phyloP scores from a whole-genome alignment of 2,329 filamentous ascomycete genomes.

The Tolypocladium amazonense region DNA sequence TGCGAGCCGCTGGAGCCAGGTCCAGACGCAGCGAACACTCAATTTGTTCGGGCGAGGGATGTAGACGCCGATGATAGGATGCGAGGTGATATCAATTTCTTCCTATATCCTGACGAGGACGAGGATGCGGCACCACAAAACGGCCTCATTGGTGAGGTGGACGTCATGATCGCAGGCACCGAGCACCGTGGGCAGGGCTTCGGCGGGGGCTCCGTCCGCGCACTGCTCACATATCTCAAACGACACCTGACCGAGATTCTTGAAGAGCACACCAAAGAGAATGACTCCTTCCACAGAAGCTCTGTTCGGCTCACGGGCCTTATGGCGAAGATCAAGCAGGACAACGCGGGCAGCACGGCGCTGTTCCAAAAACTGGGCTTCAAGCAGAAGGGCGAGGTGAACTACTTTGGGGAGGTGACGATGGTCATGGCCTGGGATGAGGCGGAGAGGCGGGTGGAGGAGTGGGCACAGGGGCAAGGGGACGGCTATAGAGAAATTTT shows the following conservation, averaged over 20 bases:
- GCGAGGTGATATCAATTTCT: conserved; percentile 73
- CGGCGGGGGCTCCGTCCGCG: conserved; percentile 53
- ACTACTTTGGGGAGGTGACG: conserved; percentile 51
- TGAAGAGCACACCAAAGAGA: conserved; percentile 24
- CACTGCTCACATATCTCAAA: conserved; percentile 60
- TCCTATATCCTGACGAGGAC: conserved; percentile 53
- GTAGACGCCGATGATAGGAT: conserved; percentile 48
- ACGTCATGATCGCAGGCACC: conserved; percentile 71
- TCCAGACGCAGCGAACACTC: neutral
- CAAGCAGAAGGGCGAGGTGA: conserved; percentile 35
- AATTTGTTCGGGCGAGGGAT: conserved; percentile 20
- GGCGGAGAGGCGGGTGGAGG: conserved; percentile 8
- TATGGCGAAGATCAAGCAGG: conserved; percentile 48
- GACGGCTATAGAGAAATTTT: conserved; percentile 12
- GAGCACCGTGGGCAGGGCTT: conserved; percentile 49
- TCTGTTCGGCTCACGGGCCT: conserved; percentile 18
- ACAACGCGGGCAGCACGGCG: conserved; percentile 39
- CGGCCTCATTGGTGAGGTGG: conserved; percentile 56
- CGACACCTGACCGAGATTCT: conserved; percentile 43
- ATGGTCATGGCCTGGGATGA: conserved; percentile 29
- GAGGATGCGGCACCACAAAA: conserved; percentile 25
- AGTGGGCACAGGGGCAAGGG: conserved; percentile 11
- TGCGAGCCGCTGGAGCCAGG: conserved; percentile 39
- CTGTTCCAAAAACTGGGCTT: conserved; percentile 45
- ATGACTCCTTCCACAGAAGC: neutral